Base-by-base conservation (phyloP, 352 stramenopile species). In the Phytophthora constricta region DNA sequence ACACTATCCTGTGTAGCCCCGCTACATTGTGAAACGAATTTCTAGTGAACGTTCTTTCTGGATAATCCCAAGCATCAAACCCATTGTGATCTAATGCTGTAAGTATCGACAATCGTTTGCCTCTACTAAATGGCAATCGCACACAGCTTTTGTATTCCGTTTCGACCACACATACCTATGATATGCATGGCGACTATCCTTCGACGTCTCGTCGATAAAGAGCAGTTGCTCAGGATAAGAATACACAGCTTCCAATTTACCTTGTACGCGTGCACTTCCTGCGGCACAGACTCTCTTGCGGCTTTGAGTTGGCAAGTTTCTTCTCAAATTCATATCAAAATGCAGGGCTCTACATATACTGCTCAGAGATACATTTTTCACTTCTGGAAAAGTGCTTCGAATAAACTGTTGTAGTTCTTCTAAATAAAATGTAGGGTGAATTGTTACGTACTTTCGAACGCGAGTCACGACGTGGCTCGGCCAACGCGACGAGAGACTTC, bases 151-250 rank as follows among this genome's bases (percentile, higher is more conserved):
- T 7, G 46, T 56, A 27, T 61, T 49, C 19, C 26, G 45, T n/a
- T 58, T 53, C 7, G 58, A 68, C 58, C 48, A 57, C n/a, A n/a
- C n/a, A n/a, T n/a, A n/a, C n/a, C n/a, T n/a, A n/a, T n/a, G n/a
- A n/a, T n/a, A n/a, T n/a, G n/a, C n/a, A n/a, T n/a, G n/a, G n/a
- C n/a, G n/a, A n/a, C n/a, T n/a, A n/a, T 65, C 41, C 31, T 69
- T 73, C 8, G 58, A 54, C 5, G 48, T 65, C 28, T 69, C 58
- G 56, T 73, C 46, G 16, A 69, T 54, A 42, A 63, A 73, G 19
- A 69, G 22, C 8, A 69, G 23, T 51, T 69, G 47, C 8, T 67
- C 52, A 14, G 53, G 58, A 22, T 62, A 59, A 0, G 23, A 58
- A 53, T 69, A 65, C 19, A 68, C 61, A 33, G 49, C 27, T n/a